Conservation (phyloP, 352 stramenopile species). For the Thalassiosira pacifica region DNA sequence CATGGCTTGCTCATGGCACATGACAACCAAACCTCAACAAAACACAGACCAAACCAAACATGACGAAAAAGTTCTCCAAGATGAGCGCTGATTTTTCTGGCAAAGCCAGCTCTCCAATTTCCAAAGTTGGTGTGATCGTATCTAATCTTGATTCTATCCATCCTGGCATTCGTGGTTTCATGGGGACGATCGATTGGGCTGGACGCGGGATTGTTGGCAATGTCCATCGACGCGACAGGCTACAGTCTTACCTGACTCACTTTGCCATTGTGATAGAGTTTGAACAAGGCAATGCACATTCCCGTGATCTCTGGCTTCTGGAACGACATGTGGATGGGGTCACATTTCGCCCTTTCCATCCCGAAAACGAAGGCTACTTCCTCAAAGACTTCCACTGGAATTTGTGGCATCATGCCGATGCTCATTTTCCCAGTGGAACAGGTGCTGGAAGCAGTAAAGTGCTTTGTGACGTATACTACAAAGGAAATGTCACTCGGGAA, state of each 20-base stretch:
- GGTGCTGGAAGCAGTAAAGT: background rate
- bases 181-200: background rate
- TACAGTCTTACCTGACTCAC: background rate
- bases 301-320: conserved; percentile 1
- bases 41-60: background rate
- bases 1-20: too few relatives aligned
- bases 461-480: background rate
- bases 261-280: conserved; percentile 7
- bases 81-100: background rate
- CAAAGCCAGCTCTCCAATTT: background rate
- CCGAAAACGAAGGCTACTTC: background rate
- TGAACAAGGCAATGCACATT: background rate
- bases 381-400: background rate
- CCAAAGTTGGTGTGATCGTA: background rate
- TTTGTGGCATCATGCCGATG: background rate
- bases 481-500: background rate
- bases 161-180: conserved; percentile 1
- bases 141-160: background rate
- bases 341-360: conserved; percentile 1
- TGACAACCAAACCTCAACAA: too few relatives aligned
- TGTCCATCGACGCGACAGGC: background rate
- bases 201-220: background rate
- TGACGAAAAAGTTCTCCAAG: background rate
- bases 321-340: background rate
- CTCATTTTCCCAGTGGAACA: background rate